Conservation (phyloP, 164 flowering plant genomes). For the Hamamelis virginiana region DNA sequence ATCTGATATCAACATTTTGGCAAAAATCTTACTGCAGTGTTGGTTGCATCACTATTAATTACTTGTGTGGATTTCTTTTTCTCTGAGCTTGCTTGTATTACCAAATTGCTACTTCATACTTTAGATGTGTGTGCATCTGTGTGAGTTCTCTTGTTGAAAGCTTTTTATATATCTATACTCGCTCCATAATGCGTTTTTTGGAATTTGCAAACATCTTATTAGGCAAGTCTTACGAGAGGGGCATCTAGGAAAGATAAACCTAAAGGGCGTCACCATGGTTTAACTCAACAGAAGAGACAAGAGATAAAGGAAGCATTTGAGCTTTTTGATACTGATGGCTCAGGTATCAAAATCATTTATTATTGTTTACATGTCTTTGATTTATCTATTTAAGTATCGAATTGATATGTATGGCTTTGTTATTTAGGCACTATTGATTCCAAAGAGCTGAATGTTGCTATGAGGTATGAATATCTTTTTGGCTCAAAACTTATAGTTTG, state of each 20-base stretch:
- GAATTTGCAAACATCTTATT: background rate
- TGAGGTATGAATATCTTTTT: slow-evolving; percentile 81
- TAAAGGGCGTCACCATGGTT: slow-evolving; percentile 70
- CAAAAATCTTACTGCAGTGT: no score
- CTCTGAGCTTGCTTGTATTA: no score
- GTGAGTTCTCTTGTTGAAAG: background rate
- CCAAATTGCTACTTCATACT: background rate
- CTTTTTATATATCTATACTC: background rate
- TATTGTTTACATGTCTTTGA: background rate
- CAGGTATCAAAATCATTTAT: slow-evolving; percentile 42
- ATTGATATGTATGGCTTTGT: slow-evolving; percentile 7
- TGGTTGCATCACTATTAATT: no score
- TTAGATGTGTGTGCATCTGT: background rate
- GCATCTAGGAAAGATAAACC: slow-evolving; percentile 61
- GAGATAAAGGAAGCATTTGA: slow-evolving; percentile 98
- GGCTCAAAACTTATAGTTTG: no score
- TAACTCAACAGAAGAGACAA: slow-evolving; percentile 76
- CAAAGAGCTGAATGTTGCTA: slow-evolving; percentile 93
- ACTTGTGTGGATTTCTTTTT: no score
- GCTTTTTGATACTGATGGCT: slow-evolving; percentile 92
- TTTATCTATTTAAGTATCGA: background rate
- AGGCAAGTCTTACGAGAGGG: slow-evolving; percentile 53
- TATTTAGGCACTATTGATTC: slow-evolving; percentile 89
- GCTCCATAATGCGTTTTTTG: background rate
- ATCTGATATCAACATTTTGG: no score